Conservation (phyloP, 495 filamentous ascomycete genomes). For the Aspergillus nidulans region DNA sequence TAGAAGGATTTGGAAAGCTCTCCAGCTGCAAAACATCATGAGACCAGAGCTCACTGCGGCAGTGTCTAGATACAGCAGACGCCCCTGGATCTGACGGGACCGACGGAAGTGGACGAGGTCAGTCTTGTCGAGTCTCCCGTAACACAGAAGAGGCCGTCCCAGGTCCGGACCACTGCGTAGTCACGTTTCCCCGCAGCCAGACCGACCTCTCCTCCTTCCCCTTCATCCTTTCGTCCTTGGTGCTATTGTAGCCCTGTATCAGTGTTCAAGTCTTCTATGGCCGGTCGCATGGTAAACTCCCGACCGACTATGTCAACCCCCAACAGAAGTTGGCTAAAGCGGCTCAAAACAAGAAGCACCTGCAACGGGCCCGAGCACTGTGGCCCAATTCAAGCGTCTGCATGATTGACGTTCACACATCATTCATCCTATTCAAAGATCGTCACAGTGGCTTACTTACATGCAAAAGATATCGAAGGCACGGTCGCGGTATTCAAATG, state of each 20-base stretch:
- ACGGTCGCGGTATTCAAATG: background rate
- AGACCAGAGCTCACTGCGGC: constrained; percentile 6
- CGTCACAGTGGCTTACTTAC: background rate
- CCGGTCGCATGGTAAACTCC: background rate
- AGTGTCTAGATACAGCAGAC: background rate
- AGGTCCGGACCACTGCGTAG: constrained; percentile 1
- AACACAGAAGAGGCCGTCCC: background rate
- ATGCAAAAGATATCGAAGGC: background rate
- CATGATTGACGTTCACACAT: background rate
- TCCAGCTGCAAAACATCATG: constrained; percentile 13
- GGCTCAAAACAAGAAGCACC: background rate
- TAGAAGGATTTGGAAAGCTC: background rate
- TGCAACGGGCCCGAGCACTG: background rate
- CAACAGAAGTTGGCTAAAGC: background rate
- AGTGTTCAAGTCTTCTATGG: background rate
- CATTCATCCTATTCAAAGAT: background rate
- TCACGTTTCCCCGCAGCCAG: constrained; percentile 8
- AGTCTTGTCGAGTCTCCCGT: background rate
- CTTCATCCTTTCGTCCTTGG: background rate
- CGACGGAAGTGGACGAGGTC: background rate
- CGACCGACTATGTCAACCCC: background rate
- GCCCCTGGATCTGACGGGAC: background rate
- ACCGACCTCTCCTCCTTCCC: background rate
- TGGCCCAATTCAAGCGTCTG: background rate
- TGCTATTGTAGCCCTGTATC: background rate